Conservation (phyloP, 257 asterid species). For the Fraxinus anomala region DNA sequence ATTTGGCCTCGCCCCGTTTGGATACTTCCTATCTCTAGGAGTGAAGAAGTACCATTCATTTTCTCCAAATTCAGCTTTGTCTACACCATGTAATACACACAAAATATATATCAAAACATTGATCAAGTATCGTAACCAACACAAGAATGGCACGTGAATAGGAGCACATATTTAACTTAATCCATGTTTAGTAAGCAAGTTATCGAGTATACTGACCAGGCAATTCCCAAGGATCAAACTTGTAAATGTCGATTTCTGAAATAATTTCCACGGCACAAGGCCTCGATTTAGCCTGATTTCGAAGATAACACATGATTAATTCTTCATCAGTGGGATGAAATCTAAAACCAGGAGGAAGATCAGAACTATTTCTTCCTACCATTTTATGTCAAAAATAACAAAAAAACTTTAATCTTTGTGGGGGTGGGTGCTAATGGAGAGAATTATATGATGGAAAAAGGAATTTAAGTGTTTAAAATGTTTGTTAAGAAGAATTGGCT, state of each 20-base stretch:
- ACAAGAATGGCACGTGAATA: no score
- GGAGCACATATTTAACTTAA: no score
- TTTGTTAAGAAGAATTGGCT: constrained; percentile 54
- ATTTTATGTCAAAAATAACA: constrained; percentile 26
- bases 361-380: constrained; percentile 54
- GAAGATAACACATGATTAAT: constrained; percentile 68
- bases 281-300: constrained; percentile 62
- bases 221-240: constrained; percentile 87
- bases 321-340: constrained; percentile 93
- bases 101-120: no score
- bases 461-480: constrained; percentile 52
- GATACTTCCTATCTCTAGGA: constrained; percentile 81
- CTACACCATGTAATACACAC: constrained; percentile 32
- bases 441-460: constrained; percentile 26
- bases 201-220: constrained; percentile 53
- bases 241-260: constrained; percentile 75
- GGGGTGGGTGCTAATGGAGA: constrained; percentile 9
- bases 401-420: background rate
- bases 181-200: background rate
- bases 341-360: constrained; percentile 90
- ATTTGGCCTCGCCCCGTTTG: constrained; percentile 81
- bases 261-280: constrained; percentile 75
- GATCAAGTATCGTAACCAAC: no score
- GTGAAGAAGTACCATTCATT: constrained; percentile 87
- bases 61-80: constrained; percentile 73